Percentiles rank a stretch among this genome's conserved stretches.
Conservation (phyloP, 2,329 filamentous ascomycete species). For the Penicillium palitans region DNA sequence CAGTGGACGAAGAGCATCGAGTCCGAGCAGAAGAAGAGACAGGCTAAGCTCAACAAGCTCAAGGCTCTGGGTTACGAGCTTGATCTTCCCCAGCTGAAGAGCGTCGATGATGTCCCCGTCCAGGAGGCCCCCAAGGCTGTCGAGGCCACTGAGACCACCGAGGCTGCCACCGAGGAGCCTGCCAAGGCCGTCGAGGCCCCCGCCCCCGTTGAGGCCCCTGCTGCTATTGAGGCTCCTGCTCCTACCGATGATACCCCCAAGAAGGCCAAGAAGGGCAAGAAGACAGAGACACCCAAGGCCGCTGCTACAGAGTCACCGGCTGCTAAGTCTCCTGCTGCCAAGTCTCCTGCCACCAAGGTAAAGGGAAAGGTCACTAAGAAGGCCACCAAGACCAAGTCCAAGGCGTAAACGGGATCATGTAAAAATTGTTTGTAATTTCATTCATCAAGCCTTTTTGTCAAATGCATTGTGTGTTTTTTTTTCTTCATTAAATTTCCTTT, state of each 20-base stretch:
- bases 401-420: conserved; percentile 27
- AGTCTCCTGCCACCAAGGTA: conserved; percentile 18
- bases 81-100: conserved; percentile 70
- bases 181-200: conserved; percentile 22
- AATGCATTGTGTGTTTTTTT: conserved; percentile 20
- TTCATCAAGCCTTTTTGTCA: conserved; percentile 20
- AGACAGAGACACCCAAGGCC: conserved; percentile 30
- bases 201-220: background rate
- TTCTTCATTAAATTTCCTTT: background rate
- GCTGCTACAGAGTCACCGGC: conserved; percentile 25
- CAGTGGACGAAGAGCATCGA: conserved; percentile 76
- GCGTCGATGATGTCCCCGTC: conserved; percentile 54
- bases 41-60: conserved; percentile 69
- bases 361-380: conserved; percentile 34
- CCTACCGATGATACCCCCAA: conserved; percentile 35
- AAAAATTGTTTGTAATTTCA: conserved; percentile 24
- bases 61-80: conserved; percentile 83
- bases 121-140: conserved; percentile 38
- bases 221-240: conserved; percentile 30
- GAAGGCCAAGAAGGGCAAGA: conserved; percentile 39
- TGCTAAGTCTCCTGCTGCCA: conserved; percentile 21
- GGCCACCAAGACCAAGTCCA: conserved; percentile 33
- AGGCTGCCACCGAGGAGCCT: conserved; percentile 20
- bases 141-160: conserved; percentile 27
- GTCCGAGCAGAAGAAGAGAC: conserved; percentile 70